Percentiles rank a stretch among this genome's conserved stretches.
Evolutionary conservation across 371 early-diverging fungal species (phyloP).

Genomic region (Mucor indicus): DNA sequence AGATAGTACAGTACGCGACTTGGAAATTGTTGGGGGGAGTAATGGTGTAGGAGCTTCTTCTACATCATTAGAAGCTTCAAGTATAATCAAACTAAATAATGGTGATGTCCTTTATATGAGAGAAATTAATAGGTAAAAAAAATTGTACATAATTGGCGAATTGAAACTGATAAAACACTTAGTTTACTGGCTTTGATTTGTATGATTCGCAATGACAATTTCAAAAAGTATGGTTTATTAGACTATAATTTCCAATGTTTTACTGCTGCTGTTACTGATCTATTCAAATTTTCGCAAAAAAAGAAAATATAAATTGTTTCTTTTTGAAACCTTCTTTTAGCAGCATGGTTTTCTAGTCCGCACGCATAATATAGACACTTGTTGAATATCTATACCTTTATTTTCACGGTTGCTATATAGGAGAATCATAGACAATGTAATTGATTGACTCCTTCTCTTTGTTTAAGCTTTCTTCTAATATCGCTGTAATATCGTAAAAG

Average conservation of each 20-base stretch:
- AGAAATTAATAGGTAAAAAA: conserved; percentile 67
- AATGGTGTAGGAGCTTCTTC: neutral
- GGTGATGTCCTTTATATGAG: conserved; percentile 79
- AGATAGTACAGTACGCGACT: conserved; percentile 1
- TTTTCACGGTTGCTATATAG: too few relatives aligned
- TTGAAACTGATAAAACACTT: neutral
- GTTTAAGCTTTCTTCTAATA: too few relatives aligned
- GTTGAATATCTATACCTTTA: too few relatives aligned
- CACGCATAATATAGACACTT: too few relatives aligned
- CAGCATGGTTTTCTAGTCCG: too few relatives aligned
- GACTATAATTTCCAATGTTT: conserved; percentile 84
- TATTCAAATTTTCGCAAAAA: too few relatives aligned
- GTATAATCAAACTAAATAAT: conserved; percentile 71
- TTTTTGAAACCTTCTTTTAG: too few relatives aligned
- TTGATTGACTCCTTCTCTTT: too few relatives aligned
- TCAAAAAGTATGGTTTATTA: conserved; percentile 81
- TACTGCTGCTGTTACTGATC: conserved; percentile 62
- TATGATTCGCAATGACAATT: conserved; percentile 77
- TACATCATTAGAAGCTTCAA: conserved; percentile 31
- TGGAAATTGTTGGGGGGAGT: neutral
- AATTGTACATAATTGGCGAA: neutral
- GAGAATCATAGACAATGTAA: too few relatives aligned
- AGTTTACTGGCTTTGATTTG: conserved; percentile 77
- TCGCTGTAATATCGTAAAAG: too few relatives aligned
- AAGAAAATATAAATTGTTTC: too few relatives aligned